Evolutionary conservation across 345 rosid species (phyloP).

Genomic region (Melastoma malabathricum): DNA sequence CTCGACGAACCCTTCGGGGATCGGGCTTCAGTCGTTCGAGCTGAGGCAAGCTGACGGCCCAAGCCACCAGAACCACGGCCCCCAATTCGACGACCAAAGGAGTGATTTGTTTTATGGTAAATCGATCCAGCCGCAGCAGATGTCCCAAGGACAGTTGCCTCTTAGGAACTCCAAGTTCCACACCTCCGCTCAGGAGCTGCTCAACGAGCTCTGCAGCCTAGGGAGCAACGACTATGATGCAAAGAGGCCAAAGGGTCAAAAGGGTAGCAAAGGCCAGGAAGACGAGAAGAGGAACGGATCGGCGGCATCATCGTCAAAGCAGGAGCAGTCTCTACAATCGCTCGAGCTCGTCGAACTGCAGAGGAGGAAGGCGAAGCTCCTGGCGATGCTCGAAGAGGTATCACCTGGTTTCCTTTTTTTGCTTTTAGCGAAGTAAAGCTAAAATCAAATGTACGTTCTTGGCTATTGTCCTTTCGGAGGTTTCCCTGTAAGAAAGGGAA

Average conservation of each 20-base stretch:
- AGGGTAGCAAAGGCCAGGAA: slow-evolving; percentile 12
- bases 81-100: no score
- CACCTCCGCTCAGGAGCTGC: slow-evolving; percentile 64
- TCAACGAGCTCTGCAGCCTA: slow-evolving; percentile 87
- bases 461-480: no score
- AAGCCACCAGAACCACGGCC: no score
- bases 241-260: slow-evolving; percentile 19
- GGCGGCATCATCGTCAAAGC: slow-evolving; percentile 28
- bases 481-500: no score
- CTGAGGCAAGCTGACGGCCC: slow-evolving; percentile 27
- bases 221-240: slow-evolving; percentile 19
- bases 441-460: no score
- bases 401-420: background rate
- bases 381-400: slow-evolving; percentile 95
- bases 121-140: slow-evolving; percentile 16
- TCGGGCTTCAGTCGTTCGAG: slow-evolving; percentile 73
- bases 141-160: slow-evolving; percentile 32
- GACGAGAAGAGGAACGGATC: no score
- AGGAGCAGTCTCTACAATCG: slow-evolving; percentile 34
- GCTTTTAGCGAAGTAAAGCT: background rate
- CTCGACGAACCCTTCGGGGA: slow-evolving; percentile 62
- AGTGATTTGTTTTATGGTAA: slow-evolving; percentile 8
- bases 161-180: slow-evolving; percentile 53
- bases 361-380: slow-evolving; percentile 74
- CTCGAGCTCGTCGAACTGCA: slow-evolving; percentile 87